Base-by-base conservation (phyloP, 2,329 filamentous ascomycete species). In the Talaromyces sp. region DNA sequence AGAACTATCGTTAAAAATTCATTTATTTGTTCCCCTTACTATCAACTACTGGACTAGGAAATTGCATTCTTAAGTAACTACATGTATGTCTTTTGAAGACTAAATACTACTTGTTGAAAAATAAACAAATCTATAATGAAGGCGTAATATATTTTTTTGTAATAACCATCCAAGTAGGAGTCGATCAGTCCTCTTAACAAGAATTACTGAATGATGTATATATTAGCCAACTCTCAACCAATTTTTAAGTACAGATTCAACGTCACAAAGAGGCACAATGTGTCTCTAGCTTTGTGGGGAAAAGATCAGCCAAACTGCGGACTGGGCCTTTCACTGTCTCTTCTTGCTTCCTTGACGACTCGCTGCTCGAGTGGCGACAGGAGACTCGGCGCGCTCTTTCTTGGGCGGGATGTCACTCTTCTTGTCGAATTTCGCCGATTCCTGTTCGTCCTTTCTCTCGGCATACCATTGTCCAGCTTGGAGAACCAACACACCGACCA, bases 391-490 rank as follows among this genome's bases (percentile, higher is more conserved):
- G 2, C 60, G 56, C 28, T 65, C 64, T 63, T 65, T 67, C 59
- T 52, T 66, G 62, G 58, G 40, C 8, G 59, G 18, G 16, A 78
- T 76, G 82, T 82, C 70, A 77, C 76, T 61, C 78, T 79, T 81
- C 75, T 81, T 78, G 67, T 87, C 85, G 65, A 89, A 82, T 73
- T 86, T 84, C 71, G 85, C 86, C 61, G 85, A 82, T 76, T 97
- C 93, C 74, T 93, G 89, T 71, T 84, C 83, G 77, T 98, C 93
- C 80, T 96, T 96, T 73, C 91, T 85, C 84, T 98, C 93, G 30
- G 95, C 95, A 79, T 99, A 99, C 95, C 94, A 98, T 83, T 98
- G 92, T 10, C 95, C 95, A 23, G 92, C 92, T 85, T 99, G 95
- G 72, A 99, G 79, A 36, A 97, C 91, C 66, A 99, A 75, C 9